A percentile compares a stretch with the other conserved stretches of the same genome.
Conservation (phyloP, 2,329 filamentous ascomycete species). For the Aspergillus quadricinctus region DNA sequence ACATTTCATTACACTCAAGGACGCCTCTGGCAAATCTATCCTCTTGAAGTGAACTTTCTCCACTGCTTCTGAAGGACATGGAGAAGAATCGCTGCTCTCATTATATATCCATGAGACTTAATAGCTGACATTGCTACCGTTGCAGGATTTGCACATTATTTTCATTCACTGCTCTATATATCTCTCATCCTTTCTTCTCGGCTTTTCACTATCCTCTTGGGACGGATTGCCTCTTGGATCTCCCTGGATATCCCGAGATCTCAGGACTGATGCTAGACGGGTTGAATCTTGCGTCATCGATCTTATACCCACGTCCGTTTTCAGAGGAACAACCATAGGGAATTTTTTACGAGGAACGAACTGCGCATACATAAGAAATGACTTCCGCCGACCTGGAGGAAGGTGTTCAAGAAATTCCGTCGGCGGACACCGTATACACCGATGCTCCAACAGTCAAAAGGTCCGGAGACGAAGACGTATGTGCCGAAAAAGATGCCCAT, state of each 20-base stretch:
- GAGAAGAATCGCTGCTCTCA: neutral
- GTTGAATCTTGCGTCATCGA: neutral
- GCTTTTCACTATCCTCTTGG: neutral
- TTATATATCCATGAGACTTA: neutral
- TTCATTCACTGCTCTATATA: neutral
- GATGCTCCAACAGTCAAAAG: neutral
- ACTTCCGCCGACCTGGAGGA: conserved; percentile 5
- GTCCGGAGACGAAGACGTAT: neutral
- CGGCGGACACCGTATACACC: neutral
- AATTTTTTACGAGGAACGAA: neutral
- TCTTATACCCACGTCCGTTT: neutral
- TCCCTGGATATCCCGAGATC: neutral
- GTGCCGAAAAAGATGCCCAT: conserved; percentile 12
- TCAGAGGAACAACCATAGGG: neutral
- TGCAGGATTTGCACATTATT: neutral
- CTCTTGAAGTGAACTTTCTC: neutral
- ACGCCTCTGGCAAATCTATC: neutral
- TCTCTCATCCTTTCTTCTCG: neutral
- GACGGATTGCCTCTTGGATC: neutral
- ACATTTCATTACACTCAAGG: neutral
- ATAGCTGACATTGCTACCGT: neutral
- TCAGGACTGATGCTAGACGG: neutral
- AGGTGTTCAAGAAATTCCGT: neutral
- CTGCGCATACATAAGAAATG: neutral
- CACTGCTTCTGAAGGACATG: neutral